Conservation (phyloP, 1,284 basidiomycete species). For the Heterobasidion irregulare region DNA sequence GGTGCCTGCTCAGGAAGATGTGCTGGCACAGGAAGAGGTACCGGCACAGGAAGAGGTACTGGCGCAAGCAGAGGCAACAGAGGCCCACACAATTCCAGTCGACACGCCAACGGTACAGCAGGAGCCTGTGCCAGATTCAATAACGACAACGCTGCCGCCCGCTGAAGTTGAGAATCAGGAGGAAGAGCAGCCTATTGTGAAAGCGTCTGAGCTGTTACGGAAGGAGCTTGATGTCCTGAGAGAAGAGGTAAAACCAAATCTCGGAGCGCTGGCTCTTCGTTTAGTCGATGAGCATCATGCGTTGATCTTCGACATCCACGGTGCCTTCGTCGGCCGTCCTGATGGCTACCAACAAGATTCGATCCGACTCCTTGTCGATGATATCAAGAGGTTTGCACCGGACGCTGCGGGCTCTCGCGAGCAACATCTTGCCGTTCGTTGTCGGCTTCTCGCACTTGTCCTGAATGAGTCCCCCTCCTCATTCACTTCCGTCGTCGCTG, state of each 20-base stretch:
- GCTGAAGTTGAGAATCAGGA: conserved; percentile 17
- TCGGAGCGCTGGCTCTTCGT: conserved; percentile 37
- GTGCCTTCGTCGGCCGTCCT: conserved; percentile 63
- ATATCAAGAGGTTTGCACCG: conserved; percentile 63
- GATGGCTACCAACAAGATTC: conserved; percentile 55
- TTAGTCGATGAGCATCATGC: conserved; percentile 85
- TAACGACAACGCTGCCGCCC: conserved; percentile 16
- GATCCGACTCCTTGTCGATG: conserved; percentile 60
- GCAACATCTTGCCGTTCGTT: conserved; percentile 72
- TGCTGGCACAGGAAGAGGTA: not conserved
- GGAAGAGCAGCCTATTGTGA: conserved; percentile 2
- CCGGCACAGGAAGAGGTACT: not conserved
- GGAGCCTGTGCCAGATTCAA: conserved; percentile 18
- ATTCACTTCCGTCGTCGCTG: conserved; percentile 39
- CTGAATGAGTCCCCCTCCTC: conserved; percentile 63
- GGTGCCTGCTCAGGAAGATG: not conserved
- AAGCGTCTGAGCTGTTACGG: not conserved
- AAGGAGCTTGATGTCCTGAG: conserved; percentile 39
- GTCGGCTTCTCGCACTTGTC: conserved; percentile 80
- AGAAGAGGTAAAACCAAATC: conserved; percentile 51
- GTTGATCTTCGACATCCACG: conserved; percentile 85
- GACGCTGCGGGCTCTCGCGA: conserved; percentile 59
- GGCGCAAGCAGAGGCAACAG: not conserved
- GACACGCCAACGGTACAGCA: conserved; percentile 22
- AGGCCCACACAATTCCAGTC: not conserved